Evolutionary conservation across 2,329 filamentous ascomycete genomes (phyloP).

Genomic region (Pseudogymnoascus sp.): DNA sequence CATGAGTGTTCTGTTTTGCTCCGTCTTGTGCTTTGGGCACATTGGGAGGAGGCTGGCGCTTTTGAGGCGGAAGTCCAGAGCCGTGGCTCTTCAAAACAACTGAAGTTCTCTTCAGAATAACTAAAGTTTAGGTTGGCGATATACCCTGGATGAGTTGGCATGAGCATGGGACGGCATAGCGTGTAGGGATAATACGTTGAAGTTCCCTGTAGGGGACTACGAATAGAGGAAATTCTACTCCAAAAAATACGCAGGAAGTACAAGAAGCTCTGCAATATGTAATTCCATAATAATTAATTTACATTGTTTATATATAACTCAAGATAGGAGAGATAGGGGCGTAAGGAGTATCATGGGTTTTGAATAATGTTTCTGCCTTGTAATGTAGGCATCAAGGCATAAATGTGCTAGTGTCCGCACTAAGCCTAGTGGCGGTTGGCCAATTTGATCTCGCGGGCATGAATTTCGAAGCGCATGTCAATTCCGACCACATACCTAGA

Average conservation of each 20-base stretch:
- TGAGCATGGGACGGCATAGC: background rate
- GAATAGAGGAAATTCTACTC: conserved; percentile 3
- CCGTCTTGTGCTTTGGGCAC: conserved; percentile 91
- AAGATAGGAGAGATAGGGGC: background rate
- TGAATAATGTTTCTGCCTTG: background rate
- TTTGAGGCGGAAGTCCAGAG: conserved; percentile 26
- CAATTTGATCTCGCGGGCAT: conserved; percentile 7
- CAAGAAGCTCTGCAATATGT: conserved; percentile 1
- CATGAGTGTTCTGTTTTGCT: conserved; percentile 88
- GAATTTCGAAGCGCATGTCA: conserved; percentile 6
- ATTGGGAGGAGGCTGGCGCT: conserved; percentile 73
- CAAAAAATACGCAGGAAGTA: background rate
- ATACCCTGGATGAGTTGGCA: conserved; percentile 6
- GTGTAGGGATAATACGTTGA: background rate
- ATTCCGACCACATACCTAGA: background rate
- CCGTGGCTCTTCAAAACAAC: background rate
- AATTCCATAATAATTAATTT: conserved; percentile 4
- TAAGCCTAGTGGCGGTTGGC: conserved; percentile 5
- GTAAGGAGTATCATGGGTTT: background rate
- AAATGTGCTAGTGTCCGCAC: background rate
- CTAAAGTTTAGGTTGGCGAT: conserved; percentile 3
- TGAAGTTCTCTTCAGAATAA: background rate
- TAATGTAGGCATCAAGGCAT: background rate
- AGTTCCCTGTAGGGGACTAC: background rate
- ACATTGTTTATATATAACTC: background rate